Evolutionary conservation across 345 rosid genomes (phyloP).

Genomic region (Anacardium occidentale): DNA sequence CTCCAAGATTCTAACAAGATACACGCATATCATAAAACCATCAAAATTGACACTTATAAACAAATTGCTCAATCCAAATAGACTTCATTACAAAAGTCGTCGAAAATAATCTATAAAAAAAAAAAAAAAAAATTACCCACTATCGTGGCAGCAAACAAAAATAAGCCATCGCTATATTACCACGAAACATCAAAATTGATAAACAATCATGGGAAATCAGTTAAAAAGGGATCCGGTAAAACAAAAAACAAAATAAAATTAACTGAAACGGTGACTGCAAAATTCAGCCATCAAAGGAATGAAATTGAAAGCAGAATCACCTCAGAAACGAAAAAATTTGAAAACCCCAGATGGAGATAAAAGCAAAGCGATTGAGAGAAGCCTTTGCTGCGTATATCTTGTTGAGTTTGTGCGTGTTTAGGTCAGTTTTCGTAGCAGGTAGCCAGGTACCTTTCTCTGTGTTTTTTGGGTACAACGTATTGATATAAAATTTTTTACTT

Average conservation of each 20-base stretch:
- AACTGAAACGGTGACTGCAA: neutral
- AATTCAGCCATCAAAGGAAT: neutral
- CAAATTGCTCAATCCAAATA: neutral
- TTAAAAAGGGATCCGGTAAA: neutral
- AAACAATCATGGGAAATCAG: neutral
- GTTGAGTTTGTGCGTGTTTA: neutral
- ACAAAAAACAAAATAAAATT: conserved; percentile 5
- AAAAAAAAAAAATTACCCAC: too few species aligned
- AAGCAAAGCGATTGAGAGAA: neutral
- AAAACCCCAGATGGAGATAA: conserved; percentile 13
- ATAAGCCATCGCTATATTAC: too few species aligned
- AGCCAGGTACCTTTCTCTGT: neutral
- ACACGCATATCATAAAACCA: neutral
- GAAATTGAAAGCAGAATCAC: conserved; percentile 1
- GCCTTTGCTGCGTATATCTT: neutral
- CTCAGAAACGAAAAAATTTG: neutral
- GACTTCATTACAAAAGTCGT: neutral
- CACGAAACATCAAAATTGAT: neutral
- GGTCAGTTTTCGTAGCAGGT: conserved; percentile 16
- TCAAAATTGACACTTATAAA: neutral
- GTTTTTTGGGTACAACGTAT: too few species aligned
- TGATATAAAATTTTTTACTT: too few species aligned
- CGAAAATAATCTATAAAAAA: neutral
- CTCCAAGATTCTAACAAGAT: too few species aligned
- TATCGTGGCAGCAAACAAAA: neutral